These are phyloP conservation scores for Zychaea mexicana DNA, from an alignment of 371 early-diverging fungal species.

Conservation along the genomic window DNA sequence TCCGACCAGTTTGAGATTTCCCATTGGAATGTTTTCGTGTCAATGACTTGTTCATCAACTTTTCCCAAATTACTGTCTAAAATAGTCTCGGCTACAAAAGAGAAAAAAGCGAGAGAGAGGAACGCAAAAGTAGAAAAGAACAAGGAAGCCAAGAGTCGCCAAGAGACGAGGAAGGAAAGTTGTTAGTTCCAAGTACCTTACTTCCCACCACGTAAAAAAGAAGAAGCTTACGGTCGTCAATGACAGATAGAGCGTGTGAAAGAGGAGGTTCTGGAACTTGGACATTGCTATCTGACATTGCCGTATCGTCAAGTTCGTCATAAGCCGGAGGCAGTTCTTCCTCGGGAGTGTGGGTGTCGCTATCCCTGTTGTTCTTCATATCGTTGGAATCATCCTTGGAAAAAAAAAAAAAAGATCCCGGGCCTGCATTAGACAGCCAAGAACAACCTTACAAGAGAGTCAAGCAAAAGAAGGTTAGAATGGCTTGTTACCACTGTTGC, in stretches of 20 bases:
- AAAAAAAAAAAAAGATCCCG: no score
- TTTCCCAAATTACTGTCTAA: neutral
- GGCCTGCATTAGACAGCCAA: neutral
- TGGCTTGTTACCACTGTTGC: no score
- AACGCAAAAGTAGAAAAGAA: no score
- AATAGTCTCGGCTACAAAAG: neutral
- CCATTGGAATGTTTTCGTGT: conserved; percentile 49
- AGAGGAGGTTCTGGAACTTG: neutral
- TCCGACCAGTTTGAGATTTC: conserved; percentile 46
- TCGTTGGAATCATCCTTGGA: neutral
- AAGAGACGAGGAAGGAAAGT: neutral
- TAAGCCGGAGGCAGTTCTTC: neutral
- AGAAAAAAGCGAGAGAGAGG: neutral
- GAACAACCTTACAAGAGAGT: neutral
- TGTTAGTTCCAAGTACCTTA: neutral
- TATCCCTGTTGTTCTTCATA: neutral
- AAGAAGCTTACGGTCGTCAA: neutral
- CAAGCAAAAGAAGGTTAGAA: neutral
- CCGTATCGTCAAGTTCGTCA: neutral
- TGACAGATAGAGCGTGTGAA: neutral
- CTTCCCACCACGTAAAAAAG: neutral
- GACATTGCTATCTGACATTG: neutral
- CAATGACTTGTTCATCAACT: conserved; percentile 40
- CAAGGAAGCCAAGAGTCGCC: no score
- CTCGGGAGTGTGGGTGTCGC: neutral